Evolutionary conservation across 1,284 basidiomycete genomes (phyloP), one percentile per base, ranked within the genome.

Genomic region (Malassezia arunalokei): DNA sequence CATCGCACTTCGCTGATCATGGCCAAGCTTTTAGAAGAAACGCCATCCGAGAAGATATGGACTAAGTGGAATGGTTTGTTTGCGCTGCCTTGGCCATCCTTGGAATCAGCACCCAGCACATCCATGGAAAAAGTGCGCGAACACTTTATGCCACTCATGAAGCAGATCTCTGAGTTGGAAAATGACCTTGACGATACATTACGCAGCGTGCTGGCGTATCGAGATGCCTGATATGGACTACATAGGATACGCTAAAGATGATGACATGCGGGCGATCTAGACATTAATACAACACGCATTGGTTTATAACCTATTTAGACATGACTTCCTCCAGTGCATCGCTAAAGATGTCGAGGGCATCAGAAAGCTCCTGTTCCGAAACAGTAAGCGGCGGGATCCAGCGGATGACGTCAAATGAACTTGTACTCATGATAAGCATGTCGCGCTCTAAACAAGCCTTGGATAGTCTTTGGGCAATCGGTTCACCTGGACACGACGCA

Each of bases 361-460:
- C 48, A 0, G 24, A 42, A 41, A 71, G 24, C 38, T 71, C 68
- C 31, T 55, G 29, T 51, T 66, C 63, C 27, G 59, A 56, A 29
- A 69, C 62, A 43, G 62, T 71, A 38, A 71, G 60, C 31, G 68
- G 60, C 14, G 68, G 68, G 39, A 71, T 70, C 56, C 64, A 62
- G 28, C 68, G 59, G 12, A 71, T 51, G 20, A 65, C 65, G 47
- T 71, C 68, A 35, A 69, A 68, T 28, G 61, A 57, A 32, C 57
- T 61, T 1, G 68, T 71, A 51, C 60, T 63, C 15, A 71, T 51
- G 31, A 71, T 42, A 17, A 71, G 62, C 68, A 71, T 70, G 40
- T 59, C 46, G 8, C 64, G 48, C 53, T 65, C 56, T 33, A 65
- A 32, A 37, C 67, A 66, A 24, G 61, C 60, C 44, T 63, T 49